These are phyloP conservation scores for Fusarium sp. DNA, from an alignment of 2,329 filamentous ascomycete species.

Conservation along the genomic window DNA sequence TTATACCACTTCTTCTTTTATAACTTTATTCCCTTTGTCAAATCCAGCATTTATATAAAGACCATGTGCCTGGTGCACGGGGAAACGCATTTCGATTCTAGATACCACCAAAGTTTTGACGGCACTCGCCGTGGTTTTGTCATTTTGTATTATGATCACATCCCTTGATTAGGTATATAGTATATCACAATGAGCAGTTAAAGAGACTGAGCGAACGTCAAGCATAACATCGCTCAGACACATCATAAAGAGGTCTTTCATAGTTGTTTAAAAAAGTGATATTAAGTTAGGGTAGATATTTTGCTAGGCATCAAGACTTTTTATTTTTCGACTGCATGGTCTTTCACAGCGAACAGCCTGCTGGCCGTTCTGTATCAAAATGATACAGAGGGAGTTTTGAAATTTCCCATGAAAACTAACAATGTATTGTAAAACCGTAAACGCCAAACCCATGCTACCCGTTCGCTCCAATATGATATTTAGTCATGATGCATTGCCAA, in stretches of 20 bases:
- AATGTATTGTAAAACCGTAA: slow-evolving; percentile 18
- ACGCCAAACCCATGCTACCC: slow-evolving; percentile 42
- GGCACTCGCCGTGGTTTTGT: slow-evolving; percentile 19
- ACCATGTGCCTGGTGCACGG: slow-evolving; percentile 36
- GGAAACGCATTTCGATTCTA: slow-evolving; percentile 34
- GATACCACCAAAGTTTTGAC: slow-evolving; percentile 38
- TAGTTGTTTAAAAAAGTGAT: not conserved
- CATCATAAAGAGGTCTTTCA: not conserved
- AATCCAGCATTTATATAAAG: slow-evolving; percentile 22
- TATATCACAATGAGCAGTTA: slow-evolving; percentile 3
- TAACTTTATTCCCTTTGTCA: slow-evolving; percentile 15
- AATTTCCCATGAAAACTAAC: slow-evolving; percentile 1
- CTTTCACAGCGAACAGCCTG: not conserved
- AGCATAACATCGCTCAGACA: not conserved
- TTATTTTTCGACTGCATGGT: not conserved
- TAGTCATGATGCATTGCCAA: slow-evolving; percentile 1
- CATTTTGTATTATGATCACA: slow-evolving; percentile 28
- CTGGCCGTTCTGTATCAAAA: not conserved
- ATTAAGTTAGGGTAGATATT: not conserved
- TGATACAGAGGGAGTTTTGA: slow-evolving; percentile 4
- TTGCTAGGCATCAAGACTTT: not conserved
- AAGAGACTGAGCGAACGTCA: not conserved
- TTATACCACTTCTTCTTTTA: slow-evolving; percentile 2
- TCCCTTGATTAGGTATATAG: slow-evolving; percentile 10
- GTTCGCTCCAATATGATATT: slow-evolving; percentile 11